phyloP scores from a whole-genome alignment of 495 filamentous ascomycete species.

The Neurospora terricola region DNA sequence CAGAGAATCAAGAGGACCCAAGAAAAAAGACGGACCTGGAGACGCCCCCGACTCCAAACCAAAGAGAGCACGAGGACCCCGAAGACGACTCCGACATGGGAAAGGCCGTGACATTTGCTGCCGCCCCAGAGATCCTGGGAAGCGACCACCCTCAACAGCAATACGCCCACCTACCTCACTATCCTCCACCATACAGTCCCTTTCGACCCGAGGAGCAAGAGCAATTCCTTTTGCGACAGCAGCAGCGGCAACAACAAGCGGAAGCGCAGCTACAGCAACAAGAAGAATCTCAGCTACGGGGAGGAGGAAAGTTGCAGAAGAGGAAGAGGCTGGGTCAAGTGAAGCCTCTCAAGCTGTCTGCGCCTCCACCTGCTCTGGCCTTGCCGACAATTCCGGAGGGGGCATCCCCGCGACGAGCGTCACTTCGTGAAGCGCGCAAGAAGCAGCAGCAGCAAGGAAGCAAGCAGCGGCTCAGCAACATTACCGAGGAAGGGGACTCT shows the following conservation, averaged over 20 bases:
- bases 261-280: background rate
- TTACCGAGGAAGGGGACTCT: background rate
- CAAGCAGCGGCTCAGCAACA: background rate
- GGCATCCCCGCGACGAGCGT: slow-evolving; percentile 31
- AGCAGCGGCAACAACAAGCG: background rate
- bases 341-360: background rate
- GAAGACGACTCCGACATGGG: background rate
- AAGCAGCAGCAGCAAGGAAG: background rate
- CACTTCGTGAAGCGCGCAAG: slow-evolving; percentile 20
- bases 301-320: slow-evolving; percentile 35
- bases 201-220: background rate
- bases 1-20: background rate
- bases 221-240: background rate
- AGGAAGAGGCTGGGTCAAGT: slow-evolving; percentile 13
- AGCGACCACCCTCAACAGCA: background rate
- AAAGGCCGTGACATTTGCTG: background rate
- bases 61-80: background rate
- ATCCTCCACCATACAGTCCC: background rate
- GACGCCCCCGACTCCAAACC: background rate
- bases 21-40: background rate
- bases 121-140: background rate
- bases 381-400: slow-evolving; percentile 37
- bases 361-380: slow-evolving; percentile 2
- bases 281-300: background rate
- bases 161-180: background rate